Evolutionary conservation across 2,329 filamentous ascomycete species (phyloP).

Genomic region (Corinectria fuckeliana): DNA sequence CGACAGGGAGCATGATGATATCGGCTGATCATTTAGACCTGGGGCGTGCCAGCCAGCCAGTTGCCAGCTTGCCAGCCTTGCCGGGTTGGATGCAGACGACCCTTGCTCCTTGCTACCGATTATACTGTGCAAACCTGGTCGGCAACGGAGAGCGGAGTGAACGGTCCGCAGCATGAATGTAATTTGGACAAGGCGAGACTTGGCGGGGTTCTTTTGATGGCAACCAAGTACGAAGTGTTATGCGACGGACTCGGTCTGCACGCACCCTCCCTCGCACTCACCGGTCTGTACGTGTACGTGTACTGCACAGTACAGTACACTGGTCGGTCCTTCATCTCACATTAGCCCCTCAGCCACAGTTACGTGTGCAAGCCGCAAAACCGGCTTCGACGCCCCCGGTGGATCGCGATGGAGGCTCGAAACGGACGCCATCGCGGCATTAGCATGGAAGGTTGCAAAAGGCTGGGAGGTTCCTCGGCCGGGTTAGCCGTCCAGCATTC

Average conservation of each 20-base stretch:
- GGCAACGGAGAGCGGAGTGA: background rate
- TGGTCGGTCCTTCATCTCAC: too few species aligned
- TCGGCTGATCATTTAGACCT: background rate
- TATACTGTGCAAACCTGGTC: background rate
- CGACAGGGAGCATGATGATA: slow-evolving; percentile 20
- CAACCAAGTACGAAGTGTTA: background rate
- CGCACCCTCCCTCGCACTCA: too few species aligned
- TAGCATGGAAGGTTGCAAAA: background rate
- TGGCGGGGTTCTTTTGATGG: background rate
- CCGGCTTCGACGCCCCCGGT: background rate
- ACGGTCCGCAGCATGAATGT: background rate
- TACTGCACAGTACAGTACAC: too few species aligned
- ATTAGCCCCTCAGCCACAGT: background rate
- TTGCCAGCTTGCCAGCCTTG: too few species aligned
- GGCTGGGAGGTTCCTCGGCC: background rate
- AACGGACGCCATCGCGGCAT: background rate
- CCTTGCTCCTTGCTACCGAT: too few species aligned
- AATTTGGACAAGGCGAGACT: background rate
- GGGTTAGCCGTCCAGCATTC: background rate
- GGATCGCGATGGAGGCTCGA: slow-evolving; percentile 15
- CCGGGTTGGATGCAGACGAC: background rate
- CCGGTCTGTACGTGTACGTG: too few species aligned
- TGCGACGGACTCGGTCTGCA: background rate
- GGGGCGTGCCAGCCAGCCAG: too few species aligned
- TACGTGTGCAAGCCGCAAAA: background rate